Evolutionary conservation across 768 basidiomycete genomes (phyloP), one percentile per base, ranked within the genome.

Genomic region (Tubosaeta sp.): DNA sequence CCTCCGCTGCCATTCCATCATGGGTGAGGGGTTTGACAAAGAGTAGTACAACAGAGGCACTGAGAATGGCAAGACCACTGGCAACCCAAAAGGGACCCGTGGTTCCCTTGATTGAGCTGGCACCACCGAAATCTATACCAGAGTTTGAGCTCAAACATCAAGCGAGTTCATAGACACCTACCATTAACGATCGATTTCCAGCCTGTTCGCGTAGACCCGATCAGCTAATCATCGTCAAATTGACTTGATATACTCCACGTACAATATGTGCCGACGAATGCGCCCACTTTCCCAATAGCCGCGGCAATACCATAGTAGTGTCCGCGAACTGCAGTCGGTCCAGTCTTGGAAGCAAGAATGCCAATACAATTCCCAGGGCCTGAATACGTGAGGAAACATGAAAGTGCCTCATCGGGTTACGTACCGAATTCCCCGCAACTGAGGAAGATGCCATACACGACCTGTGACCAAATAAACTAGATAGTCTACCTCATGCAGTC

Each of bases 371-470:
- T 92, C 35, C 93, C 93, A 6, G 93, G 91, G 29, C 86, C 82
- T 81, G 48, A 14, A 41, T 8, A 16, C 25, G 25, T 57, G 37
- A 62, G 27, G 41, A 33, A 11, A 32, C 2, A 27, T 49, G 14
- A 3, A 11, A 25, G 22, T 45, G 14, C 34, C 22, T 32, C 25
- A 10, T n/a, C 6, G 16, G 17, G 19, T 43, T 26, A 61, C 74
- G 31, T 51, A 77, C 89, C 91, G 26, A 92, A 72, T 72, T 95
- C 94, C 43, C 94, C 95, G 50, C 93, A 86, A 62, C 82, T 84
- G 61, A 95, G 65, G 80, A 97, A 97, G 45, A 97, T 82, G 13
- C 94, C 95, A 60, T 97, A 95, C 8, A 97, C 73, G 32, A 95
- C 83, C 81, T 84, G 51, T 41, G 43, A 34, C 60, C 12, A 29